These are phyloP conservation scores for Pichia gijzeniarum DNA, from an alignment of 805 yeast genomes.

Conservation along the genomic window DNA sequence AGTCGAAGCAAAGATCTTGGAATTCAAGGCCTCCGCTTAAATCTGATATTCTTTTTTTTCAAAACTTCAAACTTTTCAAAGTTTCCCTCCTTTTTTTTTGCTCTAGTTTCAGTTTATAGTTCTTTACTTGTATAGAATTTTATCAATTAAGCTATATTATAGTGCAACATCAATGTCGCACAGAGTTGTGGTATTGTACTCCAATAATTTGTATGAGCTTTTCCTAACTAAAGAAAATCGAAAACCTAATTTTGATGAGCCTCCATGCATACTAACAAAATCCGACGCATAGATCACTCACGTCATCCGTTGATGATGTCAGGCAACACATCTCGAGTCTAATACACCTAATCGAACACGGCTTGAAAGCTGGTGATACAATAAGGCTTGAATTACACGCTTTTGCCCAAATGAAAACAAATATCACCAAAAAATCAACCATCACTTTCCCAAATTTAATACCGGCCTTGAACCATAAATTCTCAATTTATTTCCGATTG, in stretches of 20 bases:
- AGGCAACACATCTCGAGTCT: constrained; percentile 14
- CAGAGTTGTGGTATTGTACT: neutral
- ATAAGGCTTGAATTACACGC: constrained; percentile 16
- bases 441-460: constrained; percentile 19
- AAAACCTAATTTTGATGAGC: constrained; percentile 1
- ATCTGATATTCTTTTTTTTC: constrained; percentile 17
- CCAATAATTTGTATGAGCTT: neutral
- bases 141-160: neutral
- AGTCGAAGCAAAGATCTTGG: constrained; percentile 91
- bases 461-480: constrained; percentile 14
- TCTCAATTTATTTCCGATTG: constrained; percentile 20
- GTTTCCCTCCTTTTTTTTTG: neutral
- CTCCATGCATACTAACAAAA: neutral
- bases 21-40: constrained; percentile 53
- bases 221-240: neutral
- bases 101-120: neutral
- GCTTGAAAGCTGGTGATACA: constrained; percentile 22
- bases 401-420: neutral
- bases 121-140: neutral
- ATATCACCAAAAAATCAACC: constrained; percentile 2
- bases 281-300: too few relatives aligned
- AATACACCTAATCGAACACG: constrained; percentile 23
- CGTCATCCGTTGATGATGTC: neutral
- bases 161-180: neutral
- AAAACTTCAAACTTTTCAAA: neutral